Percentiles rank a stretch among this genome's conserved stretches.
These are phyloP conservation scores for Warburgia ugandensis DNA, from an alignment of 164 flowering plant genomes.

Conservation along the genomic window DNA sequence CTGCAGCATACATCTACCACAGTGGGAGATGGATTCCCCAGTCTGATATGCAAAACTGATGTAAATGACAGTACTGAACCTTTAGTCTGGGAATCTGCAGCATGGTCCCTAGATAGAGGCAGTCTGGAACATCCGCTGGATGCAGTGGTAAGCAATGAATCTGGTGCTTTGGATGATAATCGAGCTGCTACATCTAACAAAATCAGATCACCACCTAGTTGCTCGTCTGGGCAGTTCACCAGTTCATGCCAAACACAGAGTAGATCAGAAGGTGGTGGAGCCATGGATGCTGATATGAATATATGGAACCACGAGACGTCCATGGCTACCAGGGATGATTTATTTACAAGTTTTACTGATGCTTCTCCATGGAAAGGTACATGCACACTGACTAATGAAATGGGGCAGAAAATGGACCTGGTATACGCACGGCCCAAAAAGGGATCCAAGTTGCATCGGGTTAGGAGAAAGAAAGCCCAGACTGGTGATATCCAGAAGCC, in stretches of 20 bases:
- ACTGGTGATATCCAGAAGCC: conserved; percentile 37
- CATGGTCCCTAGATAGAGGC: conserved; percentile 9
- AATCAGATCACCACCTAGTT: conserved; percentile 18
- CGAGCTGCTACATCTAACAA: conserved; percentile 14
- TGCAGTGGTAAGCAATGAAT: conserved; percentile 31
- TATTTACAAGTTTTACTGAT: conserved; percentile 15
- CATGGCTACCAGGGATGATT: conserved; percentile 9
- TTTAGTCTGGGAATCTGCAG: conserved; percentile 18
- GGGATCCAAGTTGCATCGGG: conserved; percentile 24
- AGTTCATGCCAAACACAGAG: conserved; percentile 13
- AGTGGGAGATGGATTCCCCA: conserved; percentile 16
- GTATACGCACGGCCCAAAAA: conserved; percentile 18
- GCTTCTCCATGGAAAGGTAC: conserved; percentile 31
- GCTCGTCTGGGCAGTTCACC: conserved; percentile 16
- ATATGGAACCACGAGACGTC: conserved; percentile 13
- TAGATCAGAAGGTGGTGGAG: conserved; percentile 15
- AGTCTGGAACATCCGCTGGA: conserved; percentile 39
- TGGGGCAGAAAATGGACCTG: conserved; percentile 19
- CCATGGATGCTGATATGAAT: conserved; percentile 13
- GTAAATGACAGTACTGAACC: conserved; percentile 11
- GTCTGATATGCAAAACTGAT: conserved; percentile 14
- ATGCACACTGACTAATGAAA: conserved; percentile 28
- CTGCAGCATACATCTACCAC: conserved; percentile 10
- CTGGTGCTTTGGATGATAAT: conserved; percentile 21
- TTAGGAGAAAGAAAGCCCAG: conserved; percentile 33